Evolutionary conservation across 345 rosid genomes (phyloP).

Genomic region (Laguncularia racemosa): DNA sequence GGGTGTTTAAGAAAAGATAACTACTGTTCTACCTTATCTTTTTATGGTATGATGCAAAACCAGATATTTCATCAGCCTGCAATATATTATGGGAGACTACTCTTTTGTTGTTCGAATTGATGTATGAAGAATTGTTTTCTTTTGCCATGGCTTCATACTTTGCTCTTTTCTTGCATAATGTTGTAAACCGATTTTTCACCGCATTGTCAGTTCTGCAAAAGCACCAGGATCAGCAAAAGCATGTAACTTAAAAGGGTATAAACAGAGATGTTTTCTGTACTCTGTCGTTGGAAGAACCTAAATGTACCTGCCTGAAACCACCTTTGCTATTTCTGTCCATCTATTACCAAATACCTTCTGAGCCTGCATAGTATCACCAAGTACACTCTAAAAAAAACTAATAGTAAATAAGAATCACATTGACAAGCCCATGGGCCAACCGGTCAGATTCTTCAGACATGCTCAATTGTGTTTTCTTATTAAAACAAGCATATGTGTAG

Average conservation of each 20-base stretch:
- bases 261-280: no score
- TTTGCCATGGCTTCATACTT: slow-evolving; percentile 86
- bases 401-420: no score
- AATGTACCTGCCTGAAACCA: slow-evolving; percentile 95
- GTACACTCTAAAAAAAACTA: background rate
- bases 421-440: no score
- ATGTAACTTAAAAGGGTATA: no score
- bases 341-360: slow-evolving; percentile 91
- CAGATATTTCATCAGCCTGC: slow-evolving; percentile 29
- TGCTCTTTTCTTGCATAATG: slow-evolving; percentile 94
- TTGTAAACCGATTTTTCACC: slow-evolving; percentile 95
- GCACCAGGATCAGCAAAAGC: background rate
- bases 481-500: background rate
- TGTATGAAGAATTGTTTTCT: slow-evolving; percentile 47
- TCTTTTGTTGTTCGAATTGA: slow-evolving; percentile 73
- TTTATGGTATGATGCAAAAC: slow-evolving; percentile 37
- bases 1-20: background rate
- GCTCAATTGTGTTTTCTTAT: background rate
- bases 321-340: slow-evolving; percentile 99
- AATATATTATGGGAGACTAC: slow-evolving; percentile 34
- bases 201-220: slow-evolving; percentile 92
- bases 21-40: slow-evolving; percentile 47
- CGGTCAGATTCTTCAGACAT: no score
- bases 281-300: no score
- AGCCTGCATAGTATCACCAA: slow-evolving; percentile 48